Conservation (phyloP, 768 basidiomycete species). For the Pisolithus albus region DNA sequence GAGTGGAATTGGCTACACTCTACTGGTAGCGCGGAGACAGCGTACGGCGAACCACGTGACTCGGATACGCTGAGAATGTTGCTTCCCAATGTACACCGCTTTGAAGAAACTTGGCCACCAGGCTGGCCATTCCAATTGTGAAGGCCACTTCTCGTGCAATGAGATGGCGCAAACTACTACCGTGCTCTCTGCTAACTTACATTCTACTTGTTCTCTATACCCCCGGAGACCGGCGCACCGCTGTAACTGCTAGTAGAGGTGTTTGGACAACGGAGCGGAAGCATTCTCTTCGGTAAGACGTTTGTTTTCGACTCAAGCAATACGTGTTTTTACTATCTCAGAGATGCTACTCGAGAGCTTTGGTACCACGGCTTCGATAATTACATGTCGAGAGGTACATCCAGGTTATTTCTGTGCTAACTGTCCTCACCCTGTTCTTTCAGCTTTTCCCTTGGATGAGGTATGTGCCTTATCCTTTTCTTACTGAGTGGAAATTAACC, state of each 20-base stretch:
- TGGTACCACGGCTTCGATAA: conserved; percentile 89
- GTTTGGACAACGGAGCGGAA: conserved; percentile 57
- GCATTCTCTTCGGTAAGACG: conserved; percentile 45
- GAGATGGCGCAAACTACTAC: conserved; percentile 46
- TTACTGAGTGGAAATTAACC: conserved; percentile 10
- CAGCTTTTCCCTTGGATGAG: conserved; percentile 86
- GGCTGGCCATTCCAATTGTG: conserved; percentile 1
- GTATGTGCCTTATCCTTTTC: conserved; percentile 30
- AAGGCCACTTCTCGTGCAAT: conserved; percentile 16
- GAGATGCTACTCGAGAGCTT: conserved; percentile 65
- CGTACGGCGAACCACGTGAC: not conserved
- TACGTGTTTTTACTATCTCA: conserved; percentile 22
- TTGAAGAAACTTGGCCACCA: no score
- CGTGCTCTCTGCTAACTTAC: conserved; percentile 37
- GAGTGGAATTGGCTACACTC: not conserved
- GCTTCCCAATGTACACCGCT: not conserved
- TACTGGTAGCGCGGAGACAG: no score
- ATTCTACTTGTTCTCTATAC: conserved; percentile 34
- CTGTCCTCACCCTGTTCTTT: conserved; percentile 18
- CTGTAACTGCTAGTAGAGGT: conserved; percentile 15
- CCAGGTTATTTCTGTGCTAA: conserved; percentile 2
- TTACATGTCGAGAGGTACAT: conserved; percentile 79
- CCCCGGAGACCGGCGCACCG: conserved; percentile 10
- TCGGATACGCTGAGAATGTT: not conserved
- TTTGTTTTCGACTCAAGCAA: not conserved